A percentile compares a stretch with the other conserved stretches of the same genome.
Conservation (phyloP, 805 yeast species). For the Pichia pseudocactophila region DNA sequence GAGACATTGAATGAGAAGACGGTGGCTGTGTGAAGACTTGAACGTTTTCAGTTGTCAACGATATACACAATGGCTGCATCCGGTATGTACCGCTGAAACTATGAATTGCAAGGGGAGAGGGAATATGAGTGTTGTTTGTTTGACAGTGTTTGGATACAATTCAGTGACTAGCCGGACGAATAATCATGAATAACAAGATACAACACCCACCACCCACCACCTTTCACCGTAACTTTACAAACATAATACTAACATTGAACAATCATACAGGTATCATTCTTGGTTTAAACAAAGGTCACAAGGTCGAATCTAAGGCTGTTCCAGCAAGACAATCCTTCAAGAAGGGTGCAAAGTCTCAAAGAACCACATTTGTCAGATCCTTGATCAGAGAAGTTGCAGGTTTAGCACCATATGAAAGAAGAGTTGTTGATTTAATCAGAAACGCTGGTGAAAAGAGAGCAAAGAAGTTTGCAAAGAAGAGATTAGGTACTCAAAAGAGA, state of each 20-base stretch:
- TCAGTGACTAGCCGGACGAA: too few species aligned
- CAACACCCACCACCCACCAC: too few species aligned
- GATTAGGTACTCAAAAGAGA: slow-evolving; percentile 99
- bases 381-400: slow-evolving; percentile 96
- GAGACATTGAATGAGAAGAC: slow-evolving; percentile 1
- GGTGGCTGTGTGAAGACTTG: neutral
- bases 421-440: slow-evolving; percentile 98
- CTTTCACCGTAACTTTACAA: too few species aligned
- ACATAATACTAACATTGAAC: slow-evolving; percentile 10
- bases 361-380: slow-evolving; percentile 92
- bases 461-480: slow-evolving; percentile 99
- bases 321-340: slow-evolving; percentile 88
- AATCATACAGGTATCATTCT: slow-evolving; percentile 70
- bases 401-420: slow-evolving; percentile 99
- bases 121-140: neutral
- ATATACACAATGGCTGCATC: slow-evolving; percentile 48
- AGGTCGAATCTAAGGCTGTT: slow-evolving; percentile 76
- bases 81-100: slow-evolving; percentile 38
- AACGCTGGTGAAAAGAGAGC: slow-evolving; percentile 99
- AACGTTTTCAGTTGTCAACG: neutral
- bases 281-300: slow-evolving; percentile 99
- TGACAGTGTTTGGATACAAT: neutral
- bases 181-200: too few species aligned
- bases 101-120: neutral
- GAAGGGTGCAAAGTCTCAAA: slow-evolving; percentile 94